Conservation (phyloP, 306 rosid genomes). For the Begonia loranthoides region DNA sequence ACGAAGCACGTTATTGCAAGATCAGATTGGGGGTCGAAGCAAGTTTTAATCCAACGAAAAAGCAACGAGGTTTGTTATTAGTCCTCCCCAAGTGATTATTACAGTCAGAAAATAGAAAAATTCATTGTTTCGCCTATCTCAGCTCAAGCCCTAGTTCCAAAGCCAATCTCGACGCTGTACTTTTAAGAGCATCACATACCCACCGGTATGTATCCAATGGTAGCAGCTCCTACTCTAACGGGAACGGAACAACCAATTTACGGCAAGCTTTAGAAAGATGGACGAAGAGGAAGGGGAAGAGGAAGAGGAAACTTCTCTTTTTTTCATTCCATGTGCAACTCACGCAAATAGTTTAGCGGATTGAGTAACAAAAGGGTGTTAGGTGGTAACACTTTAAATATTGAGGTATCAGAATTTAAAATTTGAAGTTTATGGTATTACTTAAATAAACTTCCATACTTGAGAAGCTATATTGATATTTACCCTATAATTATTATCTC, state of each 20-base stretch:
- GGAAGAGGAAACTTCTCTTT: too few species aligned
- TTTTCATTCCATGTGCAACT: too few species aligned
- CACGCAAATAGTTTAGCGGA: too few species aligned
- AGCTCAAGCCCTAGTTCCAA: slow-evolving; percentile 18
- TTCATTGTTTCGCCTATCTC: slow-evolving; percentile 21
- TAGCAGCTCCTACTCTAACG: slow-evolving; percentile 8
- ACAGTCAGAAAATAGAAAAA: slow-evolving; percentile 29
- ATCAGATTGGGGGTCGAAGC: slow-evolving; percentile 35
- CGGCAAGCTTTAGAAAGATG: too few species aligned
- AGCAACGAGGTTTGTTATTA: slow-evolving; percentile 29
- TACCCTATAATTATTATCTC: too few species aligned
- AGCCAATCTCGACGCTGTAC: slow-evolving; percentile 23
- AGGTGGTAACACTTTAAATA: too few species aligned
- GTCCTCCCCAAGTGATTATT: slow-evolving; percentile 23
- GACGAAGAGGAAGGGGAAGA: too few species aligned
- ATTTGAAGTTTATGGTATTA: too few species aligned
- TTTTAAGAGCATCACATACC: slow-evolving; percentile 35
- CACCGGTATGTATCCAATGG: slow-evolving; percentile 26
- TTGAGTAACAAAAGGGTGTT: too few species aligned
- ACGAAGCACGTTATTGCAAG: slow-evolving; percentile 21
- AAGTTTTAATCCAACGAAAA: slow-evolving; percentile 22
- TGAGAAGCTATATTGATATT: too few species aligned
- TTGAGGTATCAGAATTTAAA: too few species aligned
- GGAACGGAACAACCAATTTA: slow-evolving; percentile 51
- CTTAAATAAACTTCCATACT: too few species aligned